Percentiles rank a stretch among this genome's conserved stretches.
These are phyloP conservation scores for Camellia oleifera DNA, from an alignment of 179 eudicot species.

Conservation along the genomic window DNA sequence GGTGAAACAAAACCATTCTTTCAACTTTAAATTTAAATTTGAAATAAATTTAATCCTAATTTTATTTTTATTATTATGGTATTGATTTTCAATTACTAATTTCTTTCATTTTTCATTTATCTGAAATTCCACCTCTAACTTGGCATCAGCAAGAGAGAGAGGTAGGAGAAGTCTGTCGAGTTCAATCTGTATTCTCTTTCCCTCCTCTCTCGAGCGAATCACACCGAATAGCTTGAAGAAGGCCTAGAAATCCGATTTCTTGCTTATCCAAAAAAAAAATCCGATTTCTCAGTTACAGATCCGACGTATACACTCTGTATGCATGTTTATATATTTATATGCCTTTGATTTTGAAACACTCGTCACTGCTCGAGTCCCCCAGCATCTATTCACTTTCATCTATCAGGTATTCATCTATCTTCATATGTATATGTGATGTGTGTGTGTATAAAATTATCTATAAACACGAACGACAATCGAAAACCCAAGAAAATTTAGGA, in stretches of 20 bases:
- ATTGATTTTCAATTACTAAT: too few species aligned
- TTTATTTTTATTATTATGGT: too few species aligned
- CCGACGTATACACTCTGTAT: not conserved
- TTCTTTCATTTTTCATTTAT: too few species aligned
- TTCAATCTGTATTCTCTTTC: too few species aligned
- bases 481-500: not conserved
- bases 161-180: too few species aligned
- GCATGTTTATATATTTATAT: not conserved
- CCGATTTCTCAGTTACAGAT: constrained; percentile 4
- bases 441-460: not conserved
- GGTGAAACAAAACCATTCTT: too few species aligned
- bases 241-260: constrained; percentile 11
- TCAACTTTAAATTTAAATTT: too few species aligned
- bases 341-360: not conserved
- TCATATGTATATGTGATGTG: not conserved
- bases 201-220: too few species aligned
- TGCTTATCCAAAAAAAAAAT: not conserved
- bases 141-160: too few species aligned
- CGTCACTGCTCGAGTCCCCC: not conserved
- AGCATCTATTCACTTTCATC: constrained; percentile 1
- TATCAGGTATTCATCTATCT: constrained; percentile 1
- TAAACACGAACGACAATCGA: not conserved
- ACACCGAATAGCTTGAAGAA: not conserved
- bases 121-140: too few species aligned
- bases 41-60: too few species aligned